These are phyloP conservation scores for Acephala macrosclerotiorum DNA, from an alignment of 2,329 filamentous ascomycete species.

Conservation along the genomic window DNA sequence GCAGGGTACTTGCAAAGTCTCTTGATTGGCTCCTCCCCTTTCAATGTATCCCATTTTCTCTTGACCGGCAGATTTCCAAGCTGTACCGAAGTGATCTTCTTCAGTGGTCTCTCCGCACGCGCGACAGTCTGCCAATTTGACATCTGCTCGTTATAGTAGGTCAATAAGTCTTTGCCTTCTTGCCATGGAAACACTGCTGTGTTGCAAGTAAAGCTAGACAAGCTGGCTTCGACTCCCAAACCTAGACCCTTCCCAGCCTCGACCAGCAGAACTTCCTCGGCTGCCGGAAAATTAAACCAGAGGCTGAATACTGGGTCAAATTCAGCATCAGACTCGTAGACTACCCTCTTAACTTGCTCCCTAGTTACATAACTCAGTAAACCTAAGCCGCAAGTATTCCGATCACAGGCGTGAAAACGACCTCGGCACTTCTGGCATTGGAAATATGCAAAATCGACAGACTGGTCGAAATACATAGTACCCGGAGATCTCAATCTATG, in stretches of 20 bases:
- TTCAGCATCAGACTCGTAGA: background rate
- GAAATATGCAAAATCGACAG: background rate
- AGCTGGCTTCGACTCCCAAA: background rate
- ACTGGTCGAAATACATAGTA: conserved; percentile 12
- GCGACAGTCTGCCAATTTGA: background rate
- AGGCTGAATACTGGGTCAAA: background rate
- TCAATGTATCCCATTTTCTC: no score
- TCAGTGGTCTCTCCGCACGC: background rate
- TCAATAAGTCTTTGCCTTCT: background rate
- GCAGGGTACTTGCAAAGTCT: no score
- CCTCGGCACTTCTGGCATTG: background rate
- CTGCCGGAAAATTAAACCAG: background rate
- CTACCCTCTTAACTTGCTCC: background rate
- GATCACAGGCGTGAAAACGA: no score
- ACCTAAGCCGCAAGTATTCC: background rate
- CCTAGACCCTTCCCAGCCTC: conserved; percentile 3
- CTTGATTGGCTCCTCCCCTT: no score
- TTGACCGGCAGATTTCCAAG: background rate
- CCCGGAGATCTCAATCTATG: background rate
- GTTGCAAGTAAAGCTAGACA: background rate
- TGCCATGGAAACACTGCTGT: background rate
- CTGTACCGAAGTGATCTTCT: background rate
- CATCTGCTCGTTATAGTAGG: background rate
- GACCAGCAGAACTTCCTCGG: background rate
- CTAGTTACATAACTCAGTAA: background rate